phyloP scores from a whole-genome alignment of 495 filamentous ascomycete genomes.

The Gamarada debralockiae region DNA sequence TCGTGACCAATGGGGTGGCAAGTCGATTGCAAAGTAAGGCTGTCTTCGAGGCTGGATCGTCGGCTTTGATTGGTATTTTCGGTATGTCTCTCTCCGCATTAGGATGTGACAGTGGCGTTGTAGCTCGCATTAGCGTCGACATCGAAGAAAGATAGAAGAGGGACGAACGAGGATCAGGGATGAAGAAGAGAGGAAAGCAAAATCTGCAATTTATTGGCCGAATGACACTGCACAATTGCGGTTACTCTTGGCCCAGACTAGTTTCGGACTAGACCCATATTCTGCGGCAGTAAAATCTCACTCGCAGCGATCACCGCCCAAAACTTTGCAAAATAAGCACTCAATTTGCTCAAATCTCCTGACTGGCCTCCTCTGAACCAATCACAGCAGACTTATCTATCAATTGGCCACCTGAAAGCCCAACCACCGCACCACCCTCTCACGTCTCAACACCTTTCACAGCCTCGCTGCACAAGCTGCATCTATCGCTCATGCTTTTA shows the following conservation, averaged over 20 bases:
- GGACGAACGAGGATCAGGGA: slow-evolving; percentile 2
- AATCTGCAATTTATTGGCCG: too few species aligned
- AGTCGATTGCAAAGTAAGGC: slow-evolving; percentile 12
- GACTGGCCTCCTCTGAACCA: neutral
- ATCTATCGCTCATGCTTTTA: slow-evolving; percentile 17
- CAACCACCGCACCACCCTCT: neutral
- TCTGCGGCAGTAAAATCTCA: neutral
- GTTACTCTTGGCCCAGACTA: too few species aligned
- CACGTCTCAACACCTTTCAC: slow-evolving; percentile 3
- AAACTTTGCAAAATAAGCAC: neutral
- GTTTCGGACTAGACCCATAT: neutral
- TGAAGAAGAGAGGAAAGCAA: neutral
- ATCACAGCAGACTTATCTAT: neutral
- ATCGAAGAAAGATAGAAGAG: neutral
- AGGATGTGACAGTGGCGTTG: slow-evolving; percentile 16
- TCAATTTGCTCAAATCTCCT: neutral
- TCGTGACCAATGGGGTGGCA: slow-evolving; percentile 8
- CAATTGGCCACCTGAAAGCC: neutral
- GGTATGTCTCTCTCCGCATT: slow-evolving; percentile 1
- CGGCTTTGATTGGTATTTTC: slow-evolving; percentile 3
- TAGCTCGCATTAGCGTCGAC: slow-evolving; percentile 8
- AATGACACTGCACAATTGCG: too few species aligned
- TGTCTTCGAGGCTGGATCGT: slow-evolving; percentile 6
- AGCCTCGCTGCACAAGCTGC: slow-evolving; percentile 24
- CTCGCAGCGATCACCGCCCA: neutral